A percentile compares a stretch with the other conserved stretches of the same genome.
phyloP scores from a whole-genome alignment of 805 yeast genomes.

The Starmerella potacharoeniae region DNA sequence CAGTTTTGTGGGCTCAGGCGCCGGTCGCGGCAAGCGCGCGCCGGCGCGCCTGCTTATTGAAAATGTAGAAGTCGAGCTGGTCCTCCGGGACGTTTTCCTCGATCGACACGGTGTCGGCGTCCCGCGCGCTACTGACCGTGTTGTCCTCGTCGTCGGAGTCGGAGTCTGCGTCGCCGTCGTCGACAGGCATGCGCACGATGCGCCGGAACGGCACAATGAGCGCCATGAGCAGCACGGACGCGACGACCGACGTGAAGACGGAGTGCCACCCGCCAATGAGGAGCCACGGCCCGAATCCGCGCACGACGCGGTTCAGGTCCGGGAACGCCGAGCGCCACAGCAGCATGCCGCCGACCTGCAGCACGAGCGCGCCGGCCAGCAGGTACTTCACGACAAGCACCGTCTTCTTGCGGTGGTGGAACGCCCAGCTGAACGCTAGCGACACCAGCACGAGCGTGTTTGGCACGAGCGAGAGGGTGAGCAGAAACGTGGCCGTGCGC shows the following conservation, averaged over 20 bases:
- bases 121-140: constrained; percentile 15
- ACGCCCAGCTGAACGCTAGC: constrained; percentile 18
- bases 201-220: constrained; percentile 22
- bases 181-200: constrained; percentile 17
- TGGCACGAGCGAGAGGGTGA: constrained; percentile 22
- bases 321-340: constrained; percentile 15
- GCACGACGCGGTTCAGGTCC: constrained; percentile 16
- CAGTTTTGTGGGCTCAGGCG: neutral
- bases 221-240: constrained; percentile 14
- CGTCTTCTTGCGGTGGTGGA: constrained; percentile 20
- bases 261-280: constrained; percentile 21
- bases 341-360: constrained; percentile 17
- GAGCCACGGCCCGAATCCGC: constrained; percentile 20
- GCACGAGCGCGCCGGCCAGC: constrained; percentile 21
- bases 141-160: constrained; percentile 18
- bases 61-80: constrained; percentile 21
- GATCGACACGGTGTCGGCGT: constrained; percentile 19
- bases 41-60: constrained; percentile 22
- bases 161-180: constrained; percentile 11
- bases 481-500: constrained; percentile 24
- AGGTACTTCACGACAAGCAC: constrained; percentile 14
- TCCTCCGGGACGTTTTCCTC: constrained; percentile 22
- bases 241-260: constrained; percentile 17
- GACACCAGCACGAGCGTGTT: constrained; percentile 18
- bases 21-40: constrained; percentile 13